Evolutionary conservation across 2,329 filamentous ascomycete genomes (phyloP), one percentile per base, ranked within the genome.

Genomic region (Hymenoscyphus repandus): DNA sequence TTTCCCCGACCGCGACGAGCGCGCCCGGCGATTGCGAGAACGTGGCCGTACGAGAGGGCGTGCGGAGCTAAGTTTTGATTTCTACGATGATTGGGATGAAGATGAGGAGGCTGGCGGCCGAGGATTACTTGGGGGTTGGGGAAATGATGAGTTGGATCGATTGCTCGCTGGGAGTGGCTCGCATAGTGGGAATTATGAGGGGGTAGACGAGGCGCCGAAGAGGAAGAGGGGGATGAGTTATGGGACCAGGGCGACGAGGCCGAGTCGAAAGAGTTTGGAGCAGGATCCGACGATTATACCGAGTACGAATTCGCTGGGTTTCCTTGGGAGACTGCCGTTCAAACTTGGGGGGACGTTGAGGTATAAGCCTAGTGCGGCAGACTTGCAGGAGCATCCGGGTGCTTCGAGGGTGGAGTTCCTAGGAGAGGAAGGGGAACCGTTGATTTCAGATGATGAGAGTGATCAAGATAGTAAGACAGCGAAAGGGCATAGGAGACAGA

Each of bases 21-120:
- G 87, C 52, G 73, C 82, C 44, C 82, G 88, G 30, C 82, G 88
- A 50, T 71, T 74, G 41, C 75, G 85, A 54, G 83, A 90, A 62
- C 79, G 86, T 40, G 77, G 79, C 17, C 73, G 78, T 7, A 72
- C 74, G 20, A 70, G 72, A 54, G 82, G 80, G 2, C 70, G 82
- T 46, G 87, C 90, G 27, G 91, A 96, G 69, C 81, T 87, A 62
- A 91, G 82, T 63, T 97, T 97, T 66, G 92, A 96, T 68, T 97
- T 97, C 68, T 97, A 97, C 72, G 92, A 96, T 69, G 92, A 96
- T 69, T 97, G 92, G 92, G 90, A 96, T 49, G 78, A 82, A 20
- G 63, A 65, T 44, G 58, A 58, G 18, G 75, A 66, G 34, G 64
- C 65, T 30, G 77, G 79, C 45, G 74, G 73, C 32, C 78, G 82